Evolutionary conservation across 2,329 filamentous ascomycete species (phyloP).

Genomic region (Clarireedia hainanense): DNA sequence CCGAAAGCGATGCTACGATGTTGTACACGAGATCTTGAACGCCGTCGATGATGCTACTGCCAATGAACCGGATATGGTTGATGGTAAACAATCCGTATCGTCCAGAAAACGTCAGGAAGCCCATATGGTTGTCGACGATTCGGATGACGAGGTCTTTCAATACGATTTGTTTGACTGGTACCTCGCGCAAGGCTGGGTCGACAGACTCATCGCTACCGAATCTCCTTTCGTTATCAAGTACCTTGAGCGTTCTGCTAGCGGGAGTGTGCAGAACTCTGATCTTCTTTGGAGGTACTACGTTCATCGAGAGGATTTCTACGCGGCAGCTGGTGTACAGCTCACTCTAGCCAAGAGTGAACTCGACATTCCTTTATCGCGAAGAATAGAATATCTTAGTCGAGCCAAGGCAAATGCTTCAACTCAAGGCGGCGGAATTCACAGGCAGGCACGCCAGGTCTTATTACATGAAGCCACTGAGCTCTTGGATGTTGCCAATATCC

Average conservation of each 20-base stretch:
- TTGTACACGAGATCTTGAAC: constrained; percentile 77
- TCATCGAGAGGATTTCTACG: constrained; percentile 73
- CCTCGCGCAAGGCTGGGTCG: constrained; percentile 72
- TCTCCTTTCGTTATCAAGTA: constrained; percentile 84
- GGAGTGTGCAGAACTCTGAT: constrained; percentile 73
- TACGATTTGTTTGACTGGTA: constrained; percentile 99
- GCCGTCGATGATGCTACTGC: constrained; percentile 66
- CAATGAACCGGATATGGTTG: constrained; percentile 62
- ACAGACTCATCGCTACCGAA: constrained; percentile 76
- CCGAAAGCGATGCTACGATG: constrained; percentile 72
- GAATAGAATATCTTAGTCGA: constrained; percentile 82
- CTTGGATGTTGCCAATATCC: constrained; percentile 88
- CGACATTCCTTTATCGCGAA: constrained; percentile 66
- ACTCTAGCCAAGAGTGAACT: constrained; percentile 80
- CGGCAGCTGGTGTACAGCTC: constrained; percentile 81
- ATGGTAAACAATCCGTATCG: constrained; percentile 69
- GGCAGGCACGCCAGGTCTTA: constrained; percentile 76
- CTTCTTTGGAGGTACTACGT: constrained; percentile 90
- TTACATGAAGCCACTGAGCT: constrained; percentile 78
- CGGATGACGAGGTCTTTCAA: constrained; percentile 88
- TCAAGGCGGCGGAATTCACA: constrained; percentile 64
- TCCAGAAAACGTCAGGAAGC: constrained; percentile 79
- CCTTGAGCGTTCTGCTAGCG: constrained; percentile 65
- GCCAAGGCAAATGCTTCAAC: constrained; percentile 91
- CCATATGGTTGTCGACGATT: constrained; percentile 81